These are phyloP conservation scores for Nepenthes mirabilis DNA, from an alignment of 148 eudicot genomes.

Conservation along the genomic window DNA sequence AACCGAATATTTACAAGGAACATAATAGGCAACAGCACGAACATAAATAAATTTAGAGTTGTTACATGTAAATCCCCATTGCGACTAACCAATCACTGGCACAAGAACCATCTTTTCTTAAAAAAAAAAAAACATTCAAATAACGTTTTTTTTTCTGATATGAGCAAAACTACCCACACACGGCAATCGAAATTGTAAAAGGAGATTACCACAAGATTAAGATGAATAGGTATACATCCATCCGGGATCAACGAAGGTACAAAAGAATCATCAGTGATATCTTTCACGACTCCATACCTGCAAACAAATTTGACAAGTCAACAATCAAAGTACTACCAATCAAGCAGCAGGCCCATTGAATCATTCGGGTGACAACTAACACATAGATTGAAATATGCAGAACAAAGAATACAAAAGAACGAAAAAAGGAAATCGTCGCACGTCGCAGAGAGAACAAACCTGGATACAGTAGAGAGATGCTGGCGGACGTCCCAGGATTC, in stretches of 20 bases:
- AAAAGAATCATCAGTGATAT: constrained; percentile 33
- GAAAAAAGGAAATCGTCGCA: background rate
- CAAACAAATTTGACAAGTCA: constrained; percentile 2
- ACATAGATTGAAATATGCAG: background rate
- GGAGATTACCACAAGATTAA: constrained; percentile 80
- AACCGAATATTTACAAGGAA: too few species aligned
- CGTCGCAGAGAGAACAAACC: constrained; percentile 22
- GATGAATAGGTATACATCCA: constrained; percentile 73
- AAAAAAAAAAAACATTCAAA: too few species aligned
- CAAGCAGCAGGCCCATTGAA: background rate
- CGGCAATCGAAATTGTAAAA: background rate
- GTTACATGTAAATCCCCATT: too few species aligned
- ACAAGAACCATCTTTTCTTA: too few species aligned
- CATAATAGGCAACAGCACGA: too few species aligned
- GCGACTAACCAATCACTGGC: too few species aligned
- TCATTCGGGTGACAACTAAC: background rate
- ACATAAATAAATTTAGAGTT: too few species aligned
- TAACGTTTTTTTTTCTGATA: background rate
- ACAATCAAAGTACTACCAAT: background rate
- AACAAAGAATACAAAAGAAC: background rate
- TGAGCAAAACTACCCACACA: background rate
- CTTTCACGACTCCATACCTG: constrained; percentile 61
- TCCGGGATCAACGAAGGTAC: constrained; percentile 49
- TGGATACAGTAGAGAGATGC: constrained; percentile 72
- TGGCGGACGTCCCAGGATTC: constrained; percentile 69